Conservation (phyloP, 1,284 basidiomycete genomes). For the Omphalotus olearius region DNA sequence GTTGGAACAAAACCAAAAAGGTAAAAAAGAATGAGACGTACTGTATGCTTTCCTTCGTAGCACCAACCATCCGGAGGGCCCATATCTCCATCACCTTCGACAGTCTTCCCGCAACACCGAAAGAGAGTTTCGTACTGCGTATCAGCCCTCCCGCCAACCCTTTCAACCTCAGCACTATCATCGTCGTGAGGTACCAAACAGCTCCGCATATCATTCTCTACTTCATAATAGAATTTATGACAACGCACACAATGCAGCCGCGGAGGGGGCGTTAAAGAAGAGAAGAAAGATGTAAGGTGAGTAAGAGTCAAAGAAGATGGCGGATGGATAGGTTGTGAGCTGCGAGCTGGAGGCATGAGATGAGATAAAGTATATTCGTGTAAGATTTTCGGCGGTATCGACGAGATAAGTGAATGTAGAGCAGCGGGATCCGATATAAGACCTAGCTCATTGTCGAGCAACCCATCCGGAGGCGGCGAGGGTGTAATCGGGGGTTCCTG, state of each 20-base stretch:
- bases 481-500: constrained; percentile 17
- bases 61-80: constrained; percentile 82
- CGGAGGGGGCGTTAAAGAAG: constrained; percentile 57
- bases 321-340: constrained; percentile 19
- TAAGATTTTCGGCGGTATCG: constrained; percentile 63
- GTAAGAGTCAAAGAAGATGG: constrained; percentile 26
- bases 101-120: constrained; percentile 66
- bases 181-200: constrained; percentile 52
- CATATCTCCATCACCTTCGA: constrained; percentile 71
- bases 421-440: constrained; percentile 32
- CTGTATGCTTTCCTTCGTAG: constrained; percentile 76
- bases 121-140: constrained; percentile 48
- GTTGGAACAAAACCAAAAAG: not conserved
- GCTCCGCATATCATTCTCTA: constrained; percentile 51
- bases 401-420: constrained; percentile 47
- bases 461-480: constrained; percentile 12
- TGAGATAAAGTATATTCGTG: constrained; percentile 56
- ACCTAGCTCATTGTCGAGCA: constrained; percentile 11
- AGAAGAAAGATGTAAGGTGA: constrained; percentile 51
- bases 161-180: constrained; percentile 40
- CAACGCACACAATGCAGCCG: constrained; percentile 69
- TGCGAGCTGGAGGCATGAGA: constrained; percentile 27
- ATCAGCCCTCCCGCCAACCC: constrained; percentile 25
- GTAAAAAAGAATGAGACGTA: constrained; percentile 28
- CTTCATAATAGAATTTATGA: constrained; percentile 56